Evolutionary conservation across 768 basidiomycete species (phyloP).

Genomic region (Galerina marginata): DNA sequence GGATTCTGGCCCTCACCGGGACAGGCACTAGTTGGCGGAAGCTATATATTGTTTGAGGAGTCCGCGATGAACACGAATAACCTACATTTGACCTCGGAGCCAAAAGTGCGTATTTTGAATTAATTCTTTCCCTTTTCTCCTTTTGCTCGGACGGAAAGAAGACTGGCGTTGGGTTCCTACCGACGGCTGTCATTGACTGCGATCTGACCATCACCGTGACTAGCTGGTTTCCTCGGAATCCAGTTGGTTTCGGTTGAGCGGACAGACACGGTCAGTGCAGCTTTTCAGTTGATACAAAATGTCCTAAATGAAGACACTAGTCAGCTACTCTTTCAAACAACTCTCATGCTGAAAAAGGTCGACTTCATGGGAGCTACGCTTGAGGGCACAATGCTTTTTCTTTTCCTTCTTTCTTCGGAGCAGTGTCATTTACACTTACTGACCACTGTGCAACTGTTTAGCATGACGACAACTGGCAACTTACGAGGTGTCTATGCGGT

Average conservation of each 20-base stretch:
- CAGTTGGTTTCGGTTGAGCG: slow-evolving; percentile 18
- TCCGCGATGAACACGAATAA: slow-evolving; percentile 59
- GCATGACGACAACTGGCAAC: slow-evolving; percentile 66
- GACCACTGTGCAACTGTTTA: slow-evolving; percentile 29
- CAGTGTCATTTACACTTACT: slow-evolving; percentile 10
- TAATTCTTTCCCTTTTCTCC: slow-evolving; percentile 8
- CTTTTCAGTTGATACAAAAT: slow-evolving; percentile 90
- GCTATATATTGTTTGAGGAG: slow-evolving; percentile 82
- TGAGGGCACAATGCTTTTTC: slow-evolving; percentile 66
- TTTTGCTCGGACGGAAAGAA: slow-evolving; percentile 83
- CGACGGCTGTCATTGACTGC: slow-evolving; percentile 53
- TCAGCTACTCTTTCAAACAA: slow-evolving; percentile 72
- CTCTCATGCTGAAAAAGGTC: slow-evolving; percentile 74
- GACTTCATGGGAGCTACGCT: slow-evolving; percentile 88
- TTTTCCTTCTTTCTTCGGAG: slow-evolving; percentile 17
- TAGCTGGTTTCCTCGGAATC: slow-evolving; percentile 7
- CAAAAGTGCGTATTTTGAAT: slow-evolving; percentile 57
- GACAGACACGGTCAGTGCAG: slow-evolving; percentile 29
- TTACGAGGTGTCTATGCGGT: slow-evolving; percentile 83
- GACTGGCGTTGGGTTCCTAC: slow-evolving; percentile 80
- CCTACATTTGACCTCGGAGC: slow-evolving; percentile 47
- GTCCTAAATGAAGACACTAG: slow-evolving; percentile 69
- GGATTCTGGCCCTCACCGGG: slow-evolving; percentile 82
- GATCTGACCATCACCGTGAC: slow-evolving; percentile 18
- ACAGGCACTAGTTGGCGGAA: slow-evolving; percentile 87